phyloP scores from a whole-genome alignment of 208 protist species.

The Crithidia expoeki region DNA sequence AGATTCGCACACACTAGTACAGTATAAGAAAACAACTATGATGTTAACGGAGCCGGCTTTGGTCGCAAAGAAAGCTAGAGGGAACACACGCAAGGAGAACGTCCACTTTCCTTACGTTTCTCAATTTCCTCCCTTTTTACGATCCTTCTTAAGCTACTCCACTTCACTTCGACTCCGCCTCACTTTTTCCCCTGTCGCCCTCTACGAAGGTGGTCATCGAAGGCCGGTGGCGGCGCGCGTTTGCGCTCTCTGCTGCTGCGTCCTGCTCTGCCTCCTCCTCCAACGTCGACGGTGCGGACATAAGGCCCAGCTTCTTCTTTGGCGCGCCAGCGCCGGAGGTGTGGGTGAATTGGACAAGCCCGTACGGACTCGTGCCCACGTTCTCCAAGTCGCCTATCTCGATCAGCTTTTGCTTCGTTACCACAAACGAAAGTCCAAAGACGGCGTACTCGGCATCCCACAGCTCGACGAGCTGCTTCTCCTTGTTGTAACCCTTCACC shows the following conservation, averaged over 20 bases:
- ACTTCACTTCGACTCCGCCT: conserved; percentile 3
- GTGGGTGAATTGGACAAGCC: conserved; percentile 69
- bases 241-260: conserved; percentile 8
- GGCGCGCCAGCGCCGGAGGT: conserved; percentile 20
- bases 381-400: conserved; percentile 82
- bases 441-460: conserved; percentile 87
- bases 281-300: conserved; percentile 44
- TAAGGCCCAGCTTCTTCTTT: conserved; percentile 45
- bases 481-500: conserved; percentile 77
- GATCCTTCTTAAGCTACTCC: neutral
- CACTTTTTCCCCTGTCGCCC: neutral
- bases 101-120: no score
- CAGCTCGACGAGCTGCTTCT: conserved; percentile 67
- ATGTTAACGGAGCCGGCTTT: neutral
- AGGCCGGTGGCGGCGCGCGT: conserved; percentile 3
- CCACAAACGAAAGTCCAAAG: conserved; percentile 68
- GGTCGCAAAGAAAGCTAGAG: no score
- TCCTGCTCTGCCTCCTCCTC: conserved; percentile 60
- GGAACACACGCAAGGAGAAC: no score
- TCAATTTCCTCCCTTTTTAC: neutral
- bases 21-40: conserved; percentile 10
- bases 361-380: conserved; percentile 75
- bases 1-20: neutral
- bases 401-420: conserved; percentile 65
- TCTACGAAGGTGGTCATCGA: conserved; percentile 14